Evolutionary conservation across 495 filamentous ascomycete genomes (phyloP).

Genomic region (Viridothelium virens): DNA sequence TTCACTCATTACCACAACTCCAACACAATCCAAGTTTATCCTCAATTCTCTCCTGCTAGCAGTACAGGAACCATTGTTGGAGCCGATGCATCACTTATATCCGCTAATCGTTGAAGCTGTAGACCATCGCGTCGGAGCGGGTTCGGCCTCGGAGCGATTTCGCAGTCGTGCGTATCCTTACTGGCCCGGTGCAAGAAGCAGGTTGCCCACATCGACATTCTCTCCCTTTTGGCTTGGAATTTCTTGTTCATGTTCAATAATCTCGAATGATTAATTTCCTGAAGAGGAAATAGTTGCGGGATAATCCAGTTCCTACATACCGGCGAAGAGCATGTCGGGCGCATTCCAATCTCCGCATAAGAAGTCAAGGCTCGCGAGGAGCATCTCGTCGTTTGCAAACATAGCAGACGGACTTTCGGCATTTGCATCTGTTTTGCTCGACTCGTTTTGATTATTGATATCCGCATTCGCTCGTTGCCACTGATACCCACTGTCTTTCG

Average conservation of each 20-base stretch:
- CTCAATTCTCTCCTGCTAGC: too few species aligned
- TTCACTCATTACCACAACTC: too few species aligned
- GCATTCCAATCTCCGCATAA: not conserved
- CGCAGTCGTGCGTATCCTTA: not conserved
- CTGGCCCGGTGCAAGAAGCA: not conserved
- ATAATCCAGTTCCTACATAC: not conserved
- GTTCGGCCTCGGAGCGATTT: not conserved
- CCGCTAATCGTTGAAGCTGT: not conserved
- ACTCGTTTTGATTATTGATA: not conserved
- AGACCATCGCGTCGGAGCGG: not conserved
- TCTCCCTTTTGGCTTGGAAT: not conserved
- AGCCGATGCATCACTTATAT: not conserved
- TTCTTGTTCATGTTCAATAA: not conserved
- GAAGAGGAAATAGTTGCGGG: not conserved
- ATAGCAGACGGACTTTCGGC: not conserved
- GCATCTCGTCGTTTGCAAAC: not conserved
- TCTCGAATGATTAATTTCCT: not conserved
- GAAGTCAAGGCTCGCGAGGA: not conserved
- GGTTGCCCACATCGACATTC: not conserved
- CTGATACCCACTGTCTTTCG: not conserved
- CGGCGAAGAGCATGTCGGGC: not conserved
- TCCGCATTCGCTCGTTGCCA: not conserved
- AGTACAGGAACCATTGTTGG: too few species aligned
- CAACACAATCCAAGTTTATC: too few species aligned
- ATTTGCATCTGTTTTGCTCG: not conserved